phyloP scores from a whole-genome alignment of 345 rosid species.

The Aquilaria malaccensis region DNA sequence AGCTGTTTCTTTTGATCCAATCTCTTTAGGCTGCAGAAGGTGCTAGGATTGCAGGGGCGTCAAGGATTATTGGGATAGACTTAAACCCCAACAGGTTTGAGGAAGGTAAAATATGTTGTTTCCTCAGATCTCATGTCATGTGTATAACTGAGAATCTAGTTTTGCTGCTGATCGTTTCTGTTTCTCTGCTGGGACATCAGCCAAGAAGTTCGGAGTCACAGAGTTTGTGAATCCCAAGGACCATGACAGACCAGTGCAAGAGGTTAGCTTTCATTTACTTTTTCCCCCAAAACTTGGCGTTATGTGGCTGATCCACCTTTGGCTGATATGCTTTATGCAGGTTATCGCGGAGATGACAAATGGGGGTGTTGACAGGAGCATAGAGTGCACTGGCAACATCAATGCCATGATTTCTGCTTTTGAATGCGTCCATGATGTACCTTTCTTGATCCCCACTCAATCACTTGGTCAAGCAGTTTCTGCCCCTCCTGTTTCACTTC shows the following conservation, averaged over 20 bases:
- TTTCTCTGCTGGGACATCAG: constrained; percentile 6
- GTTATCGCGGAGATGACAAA: constrained; percentile 31
- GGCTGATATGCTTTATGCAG: constrained; percentile 6
- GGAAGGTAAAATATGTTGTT: constrained; percentile 15
- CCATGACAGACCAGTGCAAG: constrained; percentile 28
- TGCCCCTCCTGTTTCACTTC: too few relatives aligned
- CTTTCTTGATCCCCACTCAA: not conserved
- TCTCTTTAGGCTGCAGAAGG: constrained; percentile 34
- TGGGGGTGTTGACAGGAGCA: constrained; percentile 39
- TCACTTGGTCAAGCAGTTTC: too few relatives aligned
- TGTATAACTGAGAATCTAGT: not conserved
- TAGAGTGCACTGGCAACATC: constrained; percentile 30
- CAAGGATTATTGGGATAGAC: constrained; percentile 39
- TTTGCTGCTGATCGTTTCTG: not conserved
- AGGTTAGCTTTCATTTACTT: constrained; percentile 12
- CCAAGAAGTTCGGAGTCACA: constrained; percentile 34
- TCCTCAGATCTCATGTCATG: not conserved
- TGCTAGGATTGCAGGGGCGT: constrained; percentile 36
- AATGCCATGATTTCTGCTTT: constrained; percentile 30
- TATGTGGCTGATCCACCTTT: not conserved
- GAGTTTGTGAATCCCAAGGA: constrained; percentile 35
- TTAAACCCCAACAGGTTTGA: constrained; percentile 26
- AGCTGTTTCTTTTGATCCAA: not conserved
- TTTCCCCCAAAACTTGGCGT: not conserved
- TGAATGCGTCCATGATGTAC: constrained; percentile 34